Conservation (phyloP, 768 basidiomycete species). For the Tubosaeta sp. region DNA sequence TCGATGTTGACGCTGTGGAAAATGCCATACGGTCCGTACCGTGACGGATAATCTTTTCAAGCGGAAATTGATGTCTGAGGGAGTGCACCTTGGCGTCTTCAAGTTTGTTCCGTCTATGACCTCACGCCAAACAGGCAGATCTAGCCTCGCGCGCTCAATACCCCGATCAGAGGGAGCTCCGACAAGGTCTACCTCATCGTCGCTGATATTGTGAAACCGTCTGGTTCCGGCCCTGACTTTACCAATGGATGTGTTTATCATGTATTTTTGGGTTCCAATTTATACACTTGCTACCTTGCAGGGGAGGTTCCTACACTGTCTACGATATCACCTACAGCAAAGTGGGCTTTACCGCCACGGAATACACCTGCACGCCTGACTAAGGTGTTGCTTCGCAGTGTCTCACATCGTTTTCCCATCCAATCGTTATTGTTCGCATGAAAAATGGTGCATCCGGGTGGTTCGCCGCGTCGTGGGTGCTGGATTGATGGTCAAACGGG, state of each 20-base stretch:
- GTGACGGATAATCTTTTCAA: slow-evolving; percentile 32
- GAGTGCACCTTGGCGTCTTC: slow-evolving; percentile 27
- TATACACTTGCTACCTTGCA: neutral
- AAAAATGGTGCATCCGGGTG: too few relatives aligned
- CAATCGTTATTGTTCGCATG: too few relatives aligned
- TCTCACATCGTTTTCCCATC: too few relatives aligned
- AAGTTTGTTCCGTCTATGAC: slow-evolving; percentile 25
- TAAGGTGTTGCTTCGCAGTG: too few relatives aligned
- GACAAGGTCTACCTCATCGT: slow-evolving; percentile 22
- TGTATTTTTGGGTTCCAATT: too few relatives aligned
- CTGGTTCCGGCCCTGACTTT: slow-evolving; percentile 13
- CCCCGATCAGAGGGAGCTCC: slow-evolving; percentile 16
- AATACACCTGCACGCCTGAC: neutral
- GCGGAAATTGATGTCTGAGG: slow-evolving; percentile 22
- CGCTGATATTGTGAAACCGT: slow-evolving; percentile 7
- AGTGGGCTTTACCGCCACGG: neutral
- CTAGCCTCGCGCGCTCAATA: slow-evolving; percentile 15
- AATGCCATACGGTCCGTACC: slow-evolving; percentile 20
- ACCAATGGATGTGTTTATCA: slow-evolving; percentile 2
- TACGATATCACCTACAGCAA: neutral
- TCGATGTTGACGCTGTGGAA: slow-evolving; percentile 26
- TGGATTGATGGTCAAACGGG: too few relatives aligned
- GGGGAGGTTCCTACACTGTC: neutral
- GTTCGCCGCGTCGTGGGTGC: too few relatives aligned
- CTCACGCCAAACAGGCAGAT: slow-evolving; percentile 16